These are phyloP conservation scores for Pseudogymnoascus sp. DNA, from an alignment of 2,329 filamentous ascomycete genomes.

Conservation along the genomic window DNA sequence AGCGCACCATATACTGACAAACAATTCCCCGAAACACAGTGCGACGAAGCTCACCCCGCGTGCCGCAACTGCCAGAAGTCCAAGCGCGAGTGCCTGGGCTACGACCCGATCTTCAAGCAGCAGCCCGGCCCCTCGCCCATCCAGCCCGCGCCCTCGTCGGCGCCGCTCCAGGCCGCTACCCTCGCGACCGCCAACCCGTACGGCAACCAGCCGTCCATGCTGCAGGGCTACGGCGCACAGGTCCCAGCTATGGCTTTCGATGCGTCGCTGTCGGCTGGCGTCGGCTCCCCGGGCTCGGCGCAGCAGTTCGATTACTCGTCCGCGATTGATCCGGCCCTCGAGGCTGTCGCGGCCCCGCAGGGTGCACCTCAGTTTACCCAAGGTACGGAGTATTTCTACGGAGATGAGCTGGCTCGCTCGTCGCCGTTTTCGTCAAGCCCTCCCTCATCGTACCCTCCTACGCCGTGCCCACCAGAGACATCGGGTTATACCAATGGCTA, in stretches of 20 bases:
- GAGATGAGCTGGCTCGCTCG: background rate
- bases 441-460: background rate
- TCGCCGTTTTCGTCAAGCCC: background rate
- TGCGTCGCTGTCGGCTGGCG: conserved; percentile 29
- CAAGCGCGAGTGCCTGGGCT: conserved; percentile 77
- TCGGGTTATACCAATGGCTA: background rate
- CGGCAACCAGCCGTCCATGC: conserved; percentile 38
- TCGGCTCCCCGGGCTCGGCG: conserved; percentile 38
- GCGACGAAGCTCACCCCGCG: conserved; percentile 88
- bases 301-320: conserved; percentile 49
- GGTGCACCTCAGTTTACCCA: conserved; percentile 7
- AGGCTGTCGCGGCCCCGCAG: conserved; percentile 34
- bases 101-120: conserved; percentile 80
- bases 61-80: conserved; percentile 88
- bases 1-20: conserved; percentile 14
- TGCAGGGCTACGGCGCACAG: conserved; percentile 34
- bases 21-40: conserved; percentile 46
- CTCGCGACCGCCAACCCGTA: conserved; percentile 34
- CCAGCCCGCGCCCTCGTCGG: conserved; percentile 55
- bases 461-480: background rate
- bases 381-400: background rate
- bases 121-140: conserved; percentile 60
- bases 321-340: conserved; percentile 60
- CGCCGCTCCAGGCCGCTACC: conserved; percentile 21
- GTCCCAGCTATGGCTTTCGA: conserved; percentile 24